These are phyloP conservation scores for Infundibulicybe gibba DNA, from an alignment of 768 basidiomycete species.

Conservation along the genomic window DNA sequence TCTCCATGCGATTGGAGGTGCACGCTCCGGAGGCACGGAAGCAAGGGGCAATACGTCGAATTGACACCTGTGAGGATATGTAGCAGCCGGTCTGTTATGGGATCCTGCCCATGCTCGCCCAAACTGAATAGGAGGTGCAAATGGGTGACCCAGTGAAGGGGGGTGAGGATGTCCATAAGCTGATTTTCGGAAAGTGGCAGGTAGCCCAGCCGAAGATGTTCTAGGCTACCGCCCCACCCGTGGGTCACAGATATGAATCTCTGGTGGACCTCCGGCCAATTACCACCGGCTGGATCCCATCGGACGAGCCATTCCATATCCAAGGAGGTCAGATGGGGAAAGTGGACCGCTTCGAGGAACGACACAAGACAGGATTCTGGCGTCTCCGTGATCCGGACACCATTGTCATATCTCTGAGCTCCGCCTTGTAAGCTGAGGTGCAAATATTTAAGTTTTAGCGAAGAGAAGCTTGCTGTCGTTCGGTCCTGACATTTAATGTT, in stretches of 20 bases:
- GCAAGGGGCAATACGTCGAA: too few relatives aligned
- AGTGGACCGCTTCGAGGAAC: constrained; percentile 27
- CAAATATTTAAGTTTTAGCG: constrained; percentile 28
- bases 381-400: constrained; percentile 4
- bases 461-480: constrained; percentile 8
- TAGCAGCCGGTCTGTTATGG: constrained; percentile 32
- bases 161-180: constrained; percentile 25
- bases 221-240: constrained; percentile 20
- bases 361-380: constrained; percentile 19
- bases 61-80: constrained; percentile 8
- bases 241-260: constrained; percentile 26
- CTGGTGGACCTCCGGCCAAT: constrained; percentile 13
- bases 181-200: constrained; percentile 32
- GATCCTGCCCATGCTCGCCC: constrained; percentile 26
- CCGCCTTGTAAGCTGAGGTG: constrained; percentile 28
- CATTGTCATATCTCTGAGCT: not conserved
- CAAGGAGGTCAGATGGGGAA: constrained; percentile 26
- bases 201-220: constrained; percentile 29
- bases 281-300: not conserved
- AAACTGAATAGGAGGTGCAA: constrained; percentile 32
- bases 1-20: too few relatives aligned
- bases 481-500: not conserved
- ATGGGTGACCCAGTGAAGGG: constrained; percentile 21
- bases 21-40: too few relatives aligned
- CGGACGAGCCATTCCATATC: constrained; percentile 30